Percentiles rank a stretch among this genome's conserved stretches.
Evolutionary conservation across 768 basidiomycete species (phyloP).

Genomic region (Tulasnella calospora): DNA sequence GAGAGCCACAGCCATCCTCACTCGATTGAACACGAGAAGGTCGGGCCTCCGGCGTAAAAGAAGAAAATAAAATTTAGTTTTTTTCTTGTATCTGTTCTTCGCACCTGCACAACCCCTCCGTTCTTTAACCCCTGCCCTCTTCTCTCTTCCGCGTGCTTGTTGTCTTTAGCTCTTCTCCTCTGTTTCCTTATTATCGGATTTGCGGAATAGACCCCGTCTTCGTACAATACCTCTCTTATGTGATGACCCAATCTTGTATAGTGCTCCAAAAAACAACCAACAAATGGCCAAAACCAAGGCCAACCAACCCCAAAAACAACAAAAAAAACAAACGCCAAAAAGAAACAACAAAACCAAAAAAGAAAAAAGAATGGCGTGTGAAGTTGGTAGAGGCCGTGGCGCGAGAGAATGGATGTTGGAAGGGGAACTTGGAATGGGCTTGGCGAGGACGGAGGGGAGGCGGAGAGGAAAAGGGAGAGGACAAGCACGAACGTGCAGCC

Average conservation of each 20-base stretch:
- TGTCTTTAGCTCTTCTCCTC: not conserved
- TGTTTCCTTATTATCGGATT: not conserved
- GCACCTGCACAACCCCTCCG: not conserved
- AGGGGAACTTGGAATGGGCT: not conserved
- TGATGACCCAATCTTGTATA: not conserved
- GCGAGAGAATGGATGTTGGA: not conserved
- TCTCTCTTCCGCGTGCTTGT: not conserved
- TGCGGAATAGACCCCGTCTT: not conserved
- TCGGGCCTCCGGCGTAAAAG: not conserved
- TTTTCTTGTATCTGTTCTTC: not conserved
- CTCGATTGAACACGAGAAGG: slow-evolving; percentile 21
- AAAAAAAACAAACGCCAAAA: not conserved
- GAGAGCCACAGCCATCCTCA: slow-evolving; percentile 7
- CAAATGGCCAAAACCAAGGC: not conserved
- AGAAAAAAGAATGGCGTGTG: not conserved
- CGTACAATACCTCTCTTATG: not conserved
- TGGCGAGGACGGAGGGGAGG: not conserved
- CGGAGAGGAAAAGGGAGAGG: not conserved
- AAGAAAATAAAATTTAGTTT: too few species aligned
- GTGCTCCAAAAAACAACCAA: not conserved
- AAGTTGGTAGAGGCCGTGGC: not conserved
- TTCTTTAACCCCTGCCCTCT: not conserved
- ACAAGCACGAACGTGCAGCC: not conserved
- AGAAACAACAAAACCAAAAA: not conserved
- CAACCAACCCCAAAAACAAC: not conserved